Conservation (phyloP, 164 flowering plant genomes). For the Kingdonia uniflora region DNA sequence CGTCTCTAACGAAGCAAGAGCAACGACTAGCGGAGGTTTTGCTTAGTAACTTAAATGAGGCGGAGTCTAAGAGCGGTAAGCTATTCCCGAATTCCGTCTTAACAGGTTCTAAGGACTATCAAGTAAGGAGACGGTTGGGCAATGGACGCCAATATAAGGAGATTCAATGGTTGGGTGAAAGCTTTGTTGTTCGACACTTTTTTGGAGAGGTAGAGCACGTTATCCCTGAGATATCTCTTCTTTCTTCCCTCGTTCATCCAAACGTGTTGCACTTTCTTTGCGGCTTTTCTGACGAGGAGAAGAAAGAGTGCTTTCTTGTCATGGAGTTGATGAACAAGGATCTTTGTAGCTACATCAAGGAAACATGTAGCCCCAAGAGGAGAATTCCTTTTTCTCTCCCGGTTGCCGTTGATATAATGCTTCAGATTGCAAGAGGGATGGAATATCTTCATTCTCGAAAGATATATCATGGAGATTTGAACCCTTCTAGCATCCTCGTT, state of each 20-base stretch:
- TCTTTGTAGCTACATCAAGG: constrained; percentile 43
- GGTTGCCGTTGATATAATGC: constrained; percentile 68
- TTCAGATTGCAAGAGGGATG: constrained; percentile 91
- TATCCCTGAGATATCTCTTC: constrained; percentile 35
- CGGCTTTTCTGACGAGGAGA: constrained; percentile 64
- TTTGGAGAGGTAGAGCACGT: constrained; percentile 39
- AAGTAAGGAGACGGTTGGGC: constrained; percentile 57
- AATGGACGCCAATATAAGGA: constrained; percentile 57
- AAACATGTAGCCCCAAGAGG: constrained; percentile 39
- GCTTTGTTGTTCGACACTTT: constrained; percentile 52
- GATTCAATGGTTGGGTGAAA: constrained; percentile 77
- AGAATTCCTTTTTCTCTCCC: constrained; percentile 49
- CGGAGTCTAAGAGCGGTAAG: constrained; percentile 23
- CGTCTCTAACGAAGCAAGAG: constrained; percentile 28
- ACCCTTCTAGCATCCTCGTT: constrained; percentile 53
- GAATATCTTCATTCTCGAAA: constrained; percentile 71
- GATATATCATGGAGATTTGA: constrained; percentile 65
- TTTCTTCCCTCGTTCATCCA: constrained; percentile 53
- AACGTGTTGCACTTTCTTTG: constrained; percentile 48
- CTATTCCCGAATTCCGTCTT: constrained; percentile 52
- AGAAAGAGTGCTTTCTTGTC: constrained; percentile 61
- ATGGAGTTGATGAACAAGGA: constrained; percentile 70
- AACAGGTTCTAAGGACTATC: constrained; percentile 52
- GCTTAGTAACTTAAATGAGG: constrained; percentile 33
- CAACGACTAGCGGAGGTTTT: constrained; percentile 35